phyloP scores from a whole-genome alignment of 495 filamentous ascomycete species.

The Hypoxylon fragiforme region DNA sequence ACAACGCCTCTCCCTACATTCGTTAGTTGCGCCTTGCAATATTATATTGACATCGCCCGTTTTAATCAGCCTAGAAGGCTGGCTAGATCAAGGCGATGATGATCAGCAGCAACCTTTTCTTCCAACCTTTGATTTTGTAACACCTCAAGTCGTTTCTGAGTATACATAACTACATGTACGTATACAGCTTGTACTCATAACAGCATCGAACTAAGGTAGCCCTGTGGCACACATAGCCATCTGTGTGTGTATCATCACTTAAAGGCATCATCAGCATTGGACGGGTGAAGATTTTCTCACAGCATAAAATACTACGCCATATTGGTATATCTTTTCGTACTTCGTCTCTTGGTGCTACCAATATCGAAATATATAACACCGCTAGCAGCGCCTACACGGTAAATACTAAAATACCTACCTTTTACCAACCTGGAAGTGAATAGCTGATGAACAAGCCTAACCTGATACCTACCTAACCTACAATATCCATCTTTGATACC shows the following conservation, averaged over 20 bases:
- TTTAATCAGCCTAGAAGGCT: conserved; percentile 8
- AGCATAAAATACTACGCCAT: conserved; percentile 25
- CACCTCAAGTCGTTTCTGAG: too few species aligned
- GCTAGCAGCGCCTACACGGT: conserved; percentile 29
- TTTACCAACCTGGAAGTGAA: too few species aligned
- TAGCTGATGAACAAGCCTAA: too few species aligned
- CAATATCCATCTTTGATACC: not conserved
- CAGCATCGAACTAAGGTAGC: too few species aligned
- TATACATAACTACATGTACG: too few species aligned
- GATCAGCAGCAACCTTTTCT: conserved; percentile 10
- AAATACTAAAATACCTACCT: conserved; percentile 18
- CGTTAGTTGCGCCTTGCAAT: too few species aligned
- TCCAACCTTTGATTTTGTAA: too few species aligned
- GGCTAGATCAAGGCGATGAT: conserved; percentile 13
- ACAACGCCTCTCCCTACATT: too few species aligned
- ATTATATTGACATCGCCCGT: too few species aligned
- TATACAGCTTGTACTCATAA: too few species aligned
- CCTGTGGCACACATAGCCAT: conserved; percentile 7
- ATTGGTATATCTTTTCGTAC: conserved; percentile 12
- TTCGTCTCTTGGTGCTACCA: conserved; percentile 1
- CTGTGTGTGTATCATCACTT: conserved; percentile 17
- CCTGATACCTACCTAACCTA: too few species aligned
- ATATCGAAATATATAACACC: conserved; percentile 21
- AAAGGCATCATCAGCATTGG: conserved; percentile 13
- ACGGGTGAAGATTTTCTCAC: conserved; percentile 24